Base-by-base conservation (phyloP, 75 land plant genomes). In the Cunninghamia lanceolata region DNA sequence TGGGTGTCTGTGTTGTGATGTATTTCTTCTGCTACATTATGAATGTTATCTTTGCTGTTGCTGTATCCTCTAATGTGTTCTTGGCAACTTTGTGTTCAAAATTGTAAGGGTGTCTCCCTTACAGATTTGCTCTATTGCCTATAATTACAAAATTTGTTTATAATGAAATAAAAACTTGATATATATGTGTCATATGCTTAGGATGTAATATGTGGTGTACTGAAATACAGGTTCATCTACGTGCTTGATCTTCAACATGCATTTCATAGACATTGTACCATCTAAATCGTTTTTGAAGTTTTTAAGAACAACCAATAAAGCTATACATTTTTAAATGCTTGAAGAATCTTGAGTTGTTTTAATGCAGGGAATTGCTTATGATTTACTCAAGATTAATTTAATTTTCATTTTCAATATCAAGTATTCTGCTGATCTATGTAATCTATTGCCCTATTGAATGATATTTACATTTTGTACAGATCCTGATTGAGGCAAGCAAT, bases 401-500 rank as follows among this genome's bases (percentile, higher is more conserved):
- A 30, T 32, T 39, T 79, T 40, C 19, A 36, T 85, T 11, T 39
- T 85, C 15, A 71, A 16, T 43, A 21, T 83, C 9, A 28, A 50
- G 10, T 28, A 13, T 10, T 1, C 40, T 80, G 11, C 50, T 80
- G 46, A 45, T 47, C 47, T n/a, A 40, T 43, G 11, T n/a, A 45
- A 28, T 45, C 36, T 83, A 38, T 75, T 4, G 19, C 28, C 17
- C 40, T 79, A 75, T 85, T 34, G 4, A 84, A 34, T 85, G 87
- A 3, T 47, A 30, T n/a, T 82, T 63, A 68, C 19, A 50, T 84
- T 38, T 80, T 45, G 40, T 43, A n/a, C 92, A 97, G 93, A 97
- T 97, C 40, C 91, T 97, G 9, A 92, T 96, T 88, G 96, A 95
- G 86, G 93, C 99, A 25, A 97, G 99, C 85, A 89, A 97, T 90